Conservation (phyloP, 306 rosid species). For the Trifolium repens region DNA sequence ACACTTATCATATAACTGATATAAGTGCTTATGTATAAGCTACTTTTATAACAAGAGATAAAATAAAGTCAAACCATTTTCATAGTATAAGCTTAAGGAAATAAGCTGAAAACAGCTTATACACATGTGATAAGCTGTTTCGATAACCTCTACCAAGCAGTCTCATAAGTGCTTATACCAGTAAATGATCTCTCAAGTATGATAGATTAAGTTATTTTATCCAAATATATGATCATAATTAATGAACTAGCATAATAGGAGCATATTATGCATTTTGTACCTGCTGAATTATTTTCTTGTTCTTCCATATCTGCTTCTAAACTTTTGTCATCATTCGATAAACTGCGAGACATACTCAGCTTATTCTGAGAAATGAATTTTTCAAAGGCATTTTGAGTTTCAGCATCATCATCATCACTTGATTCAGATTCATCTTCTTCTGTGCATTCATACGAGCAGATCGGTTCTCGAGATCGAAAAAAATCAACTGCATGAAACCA, state of each 20-base stretch:
- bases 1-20: not conserved
- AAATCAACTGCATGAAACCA: slow-evolving; percentile 44
- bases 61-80: not conserved
- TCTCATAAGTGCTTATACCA: not conserved
- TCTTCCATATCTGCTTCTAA: slow-evolving; percentile 43
- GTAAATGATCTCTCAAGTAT: not conserved
- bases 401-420: slow-evolving; percentile 46
- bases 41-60: not conserved
- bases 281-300: slow-evolving; percentile 41
- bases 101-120: not conserved
- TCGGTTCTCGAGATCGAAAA: slow-evolving; percentile 40
- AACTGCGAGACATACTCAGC: slow-evolving; percentile 40
- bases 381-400: slow-evolving; percentile 46
- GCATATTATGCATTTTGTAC: slow-evolving; percentile 40
- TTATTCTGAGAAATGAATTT: slow-evolving; percentile 51
- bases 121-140: not conserved
- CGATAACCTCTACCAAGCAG: not conserved
- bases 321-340: slow-evolving; percentile 37
- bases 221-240: slow-evolving; percentile 27
- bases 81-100: not conserved
- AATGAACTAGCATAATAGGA: slow-evolving; percentile 17
- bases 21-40: not conserved
- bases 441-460: slow-evolving; percentile 36
- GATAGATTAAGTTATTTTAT: not conserved
- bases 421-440: slow-evolving; percentile 50